phyloP scores from a whole-genome alignment of 352 stramenopile genomes.

The Pythium apleroticum region DNA sequence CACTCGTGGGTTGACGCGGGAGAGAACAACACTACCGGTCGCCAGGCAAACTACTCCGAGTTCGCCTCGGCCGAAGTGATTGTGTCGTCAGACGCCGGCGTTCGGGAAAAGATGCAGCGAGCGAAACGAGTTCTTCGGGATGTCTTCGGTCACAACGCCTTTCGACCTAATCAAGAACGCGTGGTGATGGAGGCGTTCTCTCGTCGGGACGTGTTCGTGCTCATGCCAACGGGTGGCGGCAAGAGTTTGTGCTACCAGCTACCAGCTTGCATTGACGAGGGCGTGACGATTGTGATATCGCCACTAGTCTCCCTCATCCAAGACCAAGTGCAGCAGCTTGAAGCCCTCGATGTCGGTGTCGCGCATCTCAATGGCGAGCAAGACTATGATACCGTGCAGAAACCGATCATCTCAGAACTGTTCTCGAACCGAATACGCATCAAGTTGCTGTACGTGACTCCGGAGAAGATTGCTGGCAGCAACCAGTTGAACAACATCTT shows the following conservation, averaged over 20 bases:
- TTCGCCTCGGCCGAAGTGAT: conserved; percentile 15
- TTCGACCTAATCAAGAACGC: conserved; percentile 94
- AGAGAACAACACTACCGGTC: not conserved
- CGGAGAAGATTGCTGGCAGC: conserved; percentile 94
- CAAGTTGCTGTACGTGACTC: conserved; percentile 98
- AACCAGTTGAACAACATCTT: conserved; percentile 88
- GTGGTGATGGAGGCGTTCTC: conserved; percentile 93
- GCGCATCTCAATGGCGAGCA: conserved; percentile 85
- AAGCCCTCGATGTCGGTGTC: conserved; percentile 91
- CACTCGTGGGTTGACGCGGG: conserved; percentile 63
- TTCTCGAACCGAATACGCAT: conserved; percentile 85
- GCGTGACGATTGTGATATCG: conserved; percentile 97
- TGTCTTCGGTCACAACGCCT: conserved; percentile 95
- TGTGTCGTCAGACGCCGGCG: conserved; percentile 35
- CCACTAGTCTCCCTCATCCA: conserved; percentile 99
- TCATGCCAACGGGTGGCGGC: conserved; percentile 99
- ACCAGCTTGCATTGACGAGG: conserved; percentile 86
- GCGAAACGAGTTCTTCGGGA: conserved; percentile 76
- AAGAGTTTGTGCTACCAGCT: conserved; percentile 99
- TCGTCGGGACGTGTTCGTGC: conserved; percentile 95
- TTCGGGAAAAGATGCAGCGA: conserved; percentile 66
- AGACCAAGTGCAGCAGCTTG: conserved; percentile 97
- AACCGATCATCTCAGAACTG: conserved; percentile 87
- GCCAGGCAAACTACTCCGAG: conserved; percentile 4
- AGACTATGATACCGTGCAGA: conserved; percentile 84